Evolutionary conservation across 2,329 filamentous ascomycete species (phyloP), one percentile per base, ranked within the genome.

Genomic region (Colletotrichum sublineola): DNA sequence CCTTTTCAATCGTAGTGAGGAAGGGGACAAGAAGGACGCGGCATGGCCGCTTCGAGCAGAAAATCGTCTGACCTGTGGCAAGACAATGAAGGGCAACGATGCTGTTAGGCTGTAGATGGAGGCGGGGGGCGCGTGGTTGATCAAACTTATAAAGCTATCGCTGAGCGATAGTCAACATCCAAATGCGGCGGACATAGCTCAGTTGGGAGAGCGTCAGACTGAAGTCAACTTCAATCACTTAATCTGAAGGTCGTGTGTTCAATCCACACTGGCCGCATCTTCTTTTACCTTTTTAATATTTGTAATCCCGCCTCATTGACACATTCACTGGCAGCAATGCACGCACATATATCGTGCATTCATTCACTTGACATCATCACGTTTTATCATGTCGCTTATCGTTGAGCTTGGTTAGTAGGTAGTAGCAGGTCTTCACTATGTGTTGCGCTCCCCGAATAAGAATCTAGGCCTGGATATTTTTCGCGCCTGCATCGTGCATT

Each of bases 191-290:
- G 68, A 71, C 68, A 71, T 71, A 71, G 68, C 68, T 71, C 68
- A 71, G 68, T 68, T 71, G 68, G 68, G 68, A 71, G 68, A 71
- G 68, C 68, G 68, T 71, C 68, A 71, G 68, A 71, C 68, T 71
- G 68, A 71, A 71, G 68, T 68, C 4, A 67, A 71, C 68, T 71
- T 71, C 68, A 71, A 52, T 68, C 68, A 71, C 63, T 58, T 71
- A 71, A 71, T 71, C 68, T 71, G 68, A 71, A 71, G 68, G 68
- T 71, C 68, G 63, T 71, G 68, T 70, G 68, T 71, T 71, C 68
- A 71, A 71, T 71, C 68, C 68, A 71, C 68, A 71, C 68, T 71
- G 68, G 63, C 68, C 63, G 68, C 68, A 71, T 24, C 0, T 0
- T 1, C 3, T 73, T 70, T 70, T 65, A 20, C 20, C 2, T 18